Percentiles rank a stretch among this genome's conserved stretches.
Conservation (phyloP, 495 filamentous ascomycete species). For the Platismatia glauca region DNA sequence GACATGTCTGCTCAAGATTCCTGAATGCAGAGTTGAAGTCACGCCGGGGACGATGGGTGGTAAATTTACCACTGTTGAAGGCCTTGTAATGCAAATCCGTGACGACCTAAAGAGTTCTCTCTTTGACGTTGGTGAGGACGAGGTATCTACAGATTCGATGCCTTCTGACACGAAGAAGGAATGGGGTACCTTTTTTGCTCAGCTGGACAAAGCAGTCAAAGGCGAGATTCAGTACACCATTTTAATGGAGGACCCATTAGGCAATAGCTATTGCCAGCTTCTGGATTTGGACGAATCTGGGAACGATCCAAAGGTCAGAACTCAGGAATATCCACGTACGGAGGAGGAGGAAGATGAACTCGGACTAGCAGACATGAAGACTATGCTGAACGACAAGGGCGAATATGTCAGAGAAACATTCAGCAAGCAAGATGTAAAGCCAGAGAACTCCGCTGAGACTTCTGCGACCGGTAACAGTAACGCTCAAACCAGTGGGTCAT, state of each 20-base stretch:
- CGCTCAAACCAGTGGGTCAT: neutral
- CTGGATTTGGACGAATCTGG: constrained; percentile 56
- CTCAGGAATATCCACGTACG: constrained; percentile 80
- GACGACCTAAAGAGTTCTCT: constrained; percentile 80
- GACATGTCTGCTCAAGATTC: constrained; percentile 72
- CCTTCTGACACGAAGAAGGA: constrained; percentile 47
- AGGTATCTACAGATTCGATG: constrained; percentile 62
- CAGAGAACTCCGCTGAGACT: too few relatives aligned
- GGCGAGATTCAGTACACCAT: constrained; percentile 80
- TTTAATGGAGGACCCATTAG: constrained; percentile 78
- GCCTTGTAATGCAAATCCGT: constrained; percentile 84
- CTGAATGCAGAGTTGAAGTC: constrained; percentile 74
- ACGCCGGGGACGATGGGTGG: constrained; percentile 88
- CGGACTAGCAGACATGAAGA: constrained; percentile 85
- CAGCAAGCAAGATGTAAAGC: neutral
- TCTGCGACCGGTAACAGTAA: too few relatives aligned
- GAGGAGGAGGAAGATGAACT: constrained; percentile 87
- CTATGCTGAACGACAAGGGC: constrained; percentile 69
- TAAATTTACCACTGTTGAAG: constrained; percentile 95
- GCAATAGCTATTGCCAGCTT: constrained; percentile 88
- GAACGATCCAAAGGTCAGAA: constrained; percentile 68
- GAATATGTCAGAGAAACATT: constrained; percentile 23
- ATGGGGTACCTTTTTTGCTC: constrained; percentile 75
- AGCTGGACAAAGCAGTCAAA: constrained; percentile 65
- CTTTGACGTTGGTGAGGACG: constrained; percentile 58